phyloP scores from a whole-genome alignment of 2,329 filamentous ascomycete species.

The Ascochyta viciae-villosae region DNA sequence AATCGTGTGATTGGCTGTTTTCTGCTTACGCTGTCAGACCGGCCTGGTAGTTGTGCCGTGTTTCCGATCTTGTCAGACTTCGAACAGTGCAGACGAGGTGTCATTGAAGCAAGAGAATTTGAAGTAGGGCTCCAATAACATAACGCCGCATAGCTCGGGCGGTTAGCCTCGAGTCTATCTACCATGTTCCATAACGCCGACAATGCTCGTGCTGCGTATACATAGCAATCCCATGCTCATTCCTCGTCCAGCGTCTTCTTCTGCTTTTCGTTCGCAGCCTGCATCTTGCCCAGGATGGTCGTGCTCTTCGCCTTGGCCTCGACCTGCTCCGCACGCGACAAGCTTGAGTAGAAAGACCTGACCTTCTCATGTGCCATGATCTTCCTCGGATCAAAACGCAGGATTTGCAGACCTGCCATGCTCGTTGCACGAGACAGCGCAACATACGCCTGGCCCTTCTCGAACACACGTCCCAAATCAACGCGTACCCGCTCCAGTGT shows the following conservation, averaged over 20 bases:
- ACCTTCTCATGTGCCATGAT: constrained; percentile 95
- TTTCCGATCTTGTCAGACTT: too few species aligned
- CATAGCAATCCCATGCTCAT: background rate
- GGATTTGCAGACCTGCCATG: constrained; percentile 84
- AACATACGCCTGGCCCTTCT: constrained; percentile 97
- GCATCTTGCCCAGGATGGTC: constrained; percentile 42
- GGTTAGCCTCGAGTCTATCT: background rate
- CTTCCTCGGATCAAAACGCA: constrained; percentile 86
- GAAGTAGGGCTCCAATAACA: background rate
- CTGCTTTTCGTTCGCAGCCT: constrained; percentile 28
- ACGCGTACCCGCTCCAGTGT: constrained; percentile 94
- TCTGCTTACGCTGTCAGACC: too few species aligned
- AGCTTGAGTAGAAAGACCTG: constrained; percentile 80
- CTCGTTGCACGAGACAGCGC: constrained; percentile 91
- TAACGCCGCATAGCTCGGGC: background rate
- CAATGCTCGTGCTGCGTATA: background rate
- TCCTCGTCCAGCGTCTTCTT: constrained; percentile 4
- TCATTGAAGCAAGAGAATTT: too few species aligned
- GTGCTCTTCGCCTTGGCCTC: constrained; percentile 44
- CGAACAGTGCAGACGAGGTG: too few species aligned
- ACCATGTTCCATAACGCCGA: background rate
- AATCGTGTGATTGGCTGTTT: too few species aligned
- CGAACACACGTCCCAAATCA: constrained; percentile 88
- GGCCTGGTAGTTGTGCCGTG: too few species aligned
- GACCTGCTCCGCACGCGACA: constrained; percentile 72